Base-by-base conservation (phyloP, 805 yeast genomes). In the Suhomyces pyralidae region DNA sequence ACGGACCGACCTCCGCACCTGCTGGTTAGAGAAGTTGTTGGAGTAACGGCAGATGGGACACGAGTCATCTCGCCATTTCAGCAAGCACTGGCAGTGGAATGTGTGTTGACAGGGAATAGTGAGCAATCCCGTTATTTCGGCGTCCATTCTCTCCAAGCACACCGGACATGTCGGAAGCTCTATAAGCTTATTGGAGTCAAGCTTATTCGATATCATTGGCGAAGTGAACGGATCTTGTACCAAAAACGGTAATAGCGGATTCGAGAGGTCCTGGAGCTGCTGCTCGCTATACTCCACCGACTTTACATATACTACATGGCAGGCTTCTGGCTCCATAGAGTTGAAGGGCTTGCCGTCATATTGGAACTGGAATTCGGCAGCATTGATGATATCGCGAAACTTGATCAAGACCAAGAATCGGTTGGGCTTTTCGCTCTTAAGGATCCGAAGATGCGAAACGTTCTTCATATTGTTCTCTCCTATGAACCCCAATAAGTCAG, bases 111-210 rank as follows among this genome's bases (percentile, higher is more conserved):
- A 92, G 2, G 94, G 91, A 32, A 89, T 91, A 0, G 97, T 92
- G 5, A 90, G 70, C 9, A 91, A 73, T 0, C 97, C 97, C 0
- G 96, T 84, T 3, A 87, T 74, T 20, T 81, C 81, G 1, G 91
- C 76, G 63, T 91, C 97, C 86, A 91, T 84, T 54, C 96, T 74
- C 61, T 91, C 97, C 15, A 91, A 72, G 63, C 97, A 91, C 0
- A 91, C 97, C 0, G 97, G 97, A 63, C 97, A 91, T 0, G 94
- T 88, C 0, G 97, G 97, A 28, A 91, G 74, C 65, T 91, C 97
- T 7, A 78, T 68, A 15, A 46, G 30, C 5, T 40, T 34, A 15
- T 61, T 51, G 17, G 50, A 24, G 4, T 28, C 25, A 3, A 28
- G 24, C 26, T 10, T 44, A n/a, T 59, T 56, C 17, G 64, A 56